phyloP scores from a whole-genome alignment of 2,329 filamentous ascomycete species.

The Celoporthe dispersa region DNA sequence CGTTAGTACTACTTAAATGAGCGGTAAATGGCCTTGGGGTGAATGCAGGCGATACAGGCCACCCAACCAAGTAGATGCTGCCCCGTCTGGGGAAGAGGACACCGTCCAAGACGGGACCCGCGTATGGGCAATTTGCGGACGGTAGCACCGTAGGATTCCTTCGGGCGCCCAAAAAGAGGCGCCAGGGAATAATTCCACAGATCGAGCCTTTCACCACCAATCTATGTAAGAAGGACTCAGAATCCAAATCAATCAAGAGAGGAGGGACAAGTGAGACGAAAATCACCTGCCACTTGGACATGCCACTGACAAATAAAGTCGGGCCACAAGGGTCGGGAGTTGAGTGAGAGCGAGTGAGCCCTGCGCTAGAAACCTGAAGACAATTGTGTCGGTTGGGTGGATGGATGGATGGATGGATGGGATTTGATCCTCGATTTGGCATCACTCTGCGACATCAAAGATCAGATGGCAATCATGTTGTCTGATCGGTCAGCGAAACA shows the following conservation, averaged over 20 bases:
- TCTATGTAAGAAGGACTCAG: background rate
- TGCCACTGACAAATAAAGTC: slow-evolving; percentile 1
- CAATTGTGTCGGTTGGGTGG: no score
- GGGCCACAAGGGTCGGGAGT: background rate
- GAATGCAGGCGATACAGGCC: background rate
- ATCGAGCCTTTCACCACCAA: background rate
- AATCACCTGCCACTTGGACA: background rate
- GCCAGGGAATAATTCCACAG: background rate
- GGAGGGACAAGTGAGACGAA: background rate
- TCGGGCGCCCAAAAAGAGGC: background rate
- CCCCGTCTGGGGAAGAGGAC: background rate
- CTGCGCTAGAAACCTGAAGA: background rate
- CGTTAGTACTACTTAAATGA: background rate
- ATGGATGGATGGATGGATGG: no score
- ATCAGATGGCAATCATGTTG: slow-evolving; percentile 19
- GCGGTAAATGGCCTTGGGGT: background rate
- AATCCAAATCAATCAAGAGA: background rate
- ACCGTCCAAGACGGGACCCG: background rate
- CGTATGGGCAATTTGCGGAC: background rate
- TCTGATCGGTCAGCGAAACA: slow-evolving; percentile 16
- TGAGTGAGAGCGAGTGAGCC: background rate
- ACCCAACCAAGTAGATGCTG: background rate
- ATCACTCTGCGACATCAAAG: background rate
- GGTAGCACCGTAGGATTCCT: background rate
- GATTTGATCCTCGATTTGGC: background rate